Conservation (phyloP, 805 yeast genomes). For the Henningerozyma blattae region DNA sequence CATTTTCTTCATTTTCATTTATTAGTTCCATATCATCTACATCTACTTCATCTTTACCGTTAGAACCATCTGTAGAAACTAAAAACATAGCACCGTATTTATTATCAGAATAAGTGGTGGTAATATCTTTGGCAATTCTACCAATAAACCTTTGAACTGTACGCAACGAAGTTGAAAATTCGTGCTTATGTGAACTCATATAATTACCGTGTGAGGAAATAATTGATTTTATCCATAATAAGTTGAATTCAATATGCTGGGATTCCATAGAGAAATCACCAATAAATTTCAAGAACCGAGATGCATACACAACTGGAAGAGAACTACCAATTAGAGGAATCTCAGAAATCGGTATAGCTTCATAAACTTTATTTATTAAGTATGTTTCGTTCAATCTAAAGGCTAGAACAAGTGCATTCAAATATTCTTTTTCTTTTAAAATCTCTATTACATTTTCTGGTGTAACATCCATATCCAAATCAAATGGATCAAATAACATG, state of each 20-base stretch:
- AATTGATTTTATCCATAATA: conserved; percentile 67
- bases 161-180: conserved; percentile 52
- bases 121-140: conserved; percentile 65
- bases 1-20: conserved; percentile 19
- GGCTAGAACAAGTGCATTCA: conserved; percentile 81
- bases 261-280: conserved; percentile 56
- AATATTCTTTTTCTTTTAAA: conserved; percentile 42
- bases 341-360: conserved; percentile 58
- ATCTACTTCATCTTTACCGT: conserved; percentile 20
- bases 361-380: conserved; percentile 63
- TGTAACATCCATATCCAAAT: conserved; percentile 84
- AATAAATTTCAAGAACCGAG: conserved; percentile 54
- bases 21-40: conserved; percentile 16
- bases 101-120: conserved; percentile 39
- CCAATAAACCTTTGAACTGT: conserved; percentile 65
- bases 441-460: conserved; percentile 61
- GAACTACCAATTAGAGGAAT: conserved; percentile 54
- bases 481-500: conserved; percentile 83
- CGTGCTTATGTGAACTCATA: conserved; percentile 48
- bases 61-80: conserved; percentile 20
- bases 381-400: conserved; percentile 79
- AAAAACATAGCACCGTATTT: conserved; percentile 45
- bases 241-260: conserved; percentile 73
- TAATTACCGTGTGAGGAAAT: conserved; percentile 67
- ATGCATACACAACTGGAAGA: conserved; percentile 67